Base-by-base conservation (phyloP, 2,329 filamentous ascomycete species). In the Calonectria pseudoreteaudii region DNA sequence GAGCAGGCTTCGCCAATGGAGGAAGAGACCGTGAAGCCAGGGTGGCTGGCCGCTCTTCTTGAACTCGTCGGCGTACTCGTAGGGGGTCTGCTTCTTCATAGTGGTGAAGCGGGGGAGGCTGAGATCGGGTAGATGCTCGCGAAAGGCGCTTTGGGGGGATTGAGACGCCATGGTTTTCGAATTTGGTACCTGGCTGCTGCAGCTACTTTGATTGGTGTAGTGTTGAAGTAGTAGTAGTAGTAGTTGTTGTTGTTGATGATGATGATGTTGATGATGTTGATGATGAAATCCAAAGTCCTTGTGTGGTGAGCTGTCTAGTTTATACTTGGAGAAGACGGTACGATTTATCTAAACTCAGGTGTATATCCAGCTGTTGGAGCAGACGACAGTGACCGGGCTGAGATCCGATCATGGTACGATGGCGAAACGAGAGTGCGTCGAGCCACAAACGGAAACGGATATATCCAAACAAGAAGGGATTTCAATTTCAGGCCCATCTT, bases 1-100 rank as follows among this genome's bases (percentile, higher is more conserved):
- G 31, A 92, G 84, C 11, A 93, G 81, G 41, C 88, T 85, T 64
- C 86, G 81, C 91, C 91, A 93, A 80, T 92, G 90, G 74, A 87
- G 81, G 71, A 91, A 92, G 28, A 93, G 82, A 0, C 85, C 90
- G 77, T 93, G 88, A 20, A 95, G 84, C 93, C 93, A 94, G 1
- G 93, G 93, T 0, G 93, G 93, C 16, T 86, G 85, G 1, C 89
- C 89, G 26, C 87, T 82, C 41, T 90, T 87, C 73, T 90, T 90
- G 80, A 94, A 93, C 4, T 85, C 88, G 8, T 88, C 84, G 0
- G 90, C 91, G 75, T 94, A 94, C 73, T 90, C 87, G 71, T 92
- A 88, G 4, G 91, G 88, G 81, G 92, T 88, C 81, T 94, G 92
- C 67, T 87, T 87, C 73, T 90, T 88, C 85, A 93, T 92, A 4